Conservation (phyloP, 495 filamentous ascomycete genomes). For the Tuber microsphaerosporum region DNA sequence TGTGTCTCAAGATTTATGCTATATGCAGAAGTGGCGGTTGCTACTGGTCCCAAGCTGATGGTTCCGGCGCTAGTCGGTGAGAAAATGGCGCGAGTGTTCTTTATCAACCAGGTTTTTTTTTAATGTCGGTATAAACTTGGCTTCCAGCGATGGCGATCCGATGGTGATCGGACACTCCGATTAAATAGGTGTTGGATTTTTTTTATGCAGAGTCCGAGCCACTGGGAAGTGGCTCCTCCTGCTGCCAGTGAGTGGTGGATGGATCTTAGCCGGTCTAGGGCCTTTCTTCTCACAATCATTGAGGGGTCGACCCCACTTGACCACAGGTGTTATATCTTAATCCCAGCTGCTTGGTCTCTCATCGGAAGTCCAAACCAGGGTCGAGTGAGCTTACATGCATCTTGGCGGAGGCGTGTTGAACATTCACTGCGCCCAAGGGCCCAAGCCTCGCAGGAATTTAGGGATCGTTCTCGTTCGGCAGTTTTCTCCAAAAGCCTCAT, state of each 20-base stretch:
- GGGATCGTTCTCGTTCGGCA: background rate
- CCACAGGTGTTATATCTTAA: background rate
- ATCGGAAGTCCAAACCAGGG: background rate
- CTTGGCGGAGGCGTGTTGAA: background rate
- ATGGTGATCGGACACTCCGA: background rate
- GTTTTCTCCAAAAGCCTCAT: background rate
- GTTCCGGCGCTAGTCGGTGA: slow-evolving; percentile 1
- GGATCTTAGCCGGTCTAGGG: background rate
- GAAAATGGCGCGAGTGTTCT: background rate
- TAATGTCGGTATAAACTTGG: background rate
- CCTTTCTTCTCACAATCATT: background rate
- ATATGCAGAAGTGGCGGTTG: background rate
- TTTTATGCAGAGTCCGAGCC: background rate
- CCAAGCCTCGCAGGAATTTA: background rate
- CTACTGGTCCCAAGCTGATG: background rate
- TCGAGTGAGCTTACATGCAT: background rate
- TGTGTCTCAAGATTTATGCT: background rate
- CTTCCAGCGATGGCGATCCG: background rate
- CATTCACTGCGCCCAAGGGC: background rate
- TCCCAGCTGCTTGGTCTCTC: background rate
- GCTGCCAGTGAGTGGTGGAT: background rate
- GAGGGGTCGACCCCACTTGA: background rate
- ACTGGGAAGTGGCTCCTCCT: background rate
- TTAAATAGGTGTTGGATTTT: background rate
- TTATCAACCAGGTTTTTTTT: background rate